Percentiles rank a stretch among this genome's conserved stretches.
phyloP scores from a whole-genome alignment of 495 filamentous ascomycete species.

The Neurospora pannonica region DNA sequence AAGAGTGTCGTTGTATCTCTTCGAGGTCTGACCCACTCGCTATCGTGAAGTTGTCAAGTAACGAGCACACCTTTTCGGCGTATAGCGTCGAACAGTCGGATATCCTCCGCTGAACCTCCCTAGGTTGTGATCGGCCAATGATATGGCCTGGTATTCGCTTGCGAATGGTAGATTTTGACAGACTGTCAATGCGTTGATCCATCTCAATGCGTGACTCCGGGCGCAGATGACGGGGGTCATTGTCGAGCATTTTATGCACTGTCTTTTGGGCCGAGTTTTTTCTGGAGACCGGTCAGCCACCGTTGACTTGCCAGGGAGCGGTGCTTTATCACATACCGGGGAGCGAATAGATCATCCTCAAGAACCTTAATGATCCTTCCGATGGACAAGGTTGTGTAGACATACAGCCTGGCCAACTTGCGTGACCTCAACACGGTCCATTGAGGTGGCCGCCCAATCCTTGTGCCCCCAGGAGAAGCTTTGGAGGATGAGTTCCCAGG shows the following conservation, averaged over 20 bases:
- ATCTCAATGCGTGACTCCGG: conserved; percentile 35
- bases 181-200: conserved; percentile 26
- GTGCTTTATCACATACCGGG: conserved; percentile 16
- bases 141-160: neutral
- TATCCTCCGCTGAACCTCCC: conserved; percentile 10
- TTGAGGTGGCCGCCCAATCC: conserved; percentile 35
- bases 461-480: conserved; percentile 15
- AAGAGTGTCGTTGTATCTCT: neutral
- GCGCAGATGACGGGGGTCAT: conserved; percentile 38
- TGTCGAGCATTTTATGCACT: conserved; percentile 36
- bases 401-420: conserved; percentile 35
- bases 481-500: conserved; percentile 2
- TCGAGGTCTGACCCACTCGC: conserved; percentile 7
- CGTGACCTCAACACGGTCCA: conserved; percentile 35
- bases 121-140: neutral
- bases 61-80: conserved; percentile 14
- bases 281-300: conserved; percentile 14
- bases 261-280: conserved; percentile 40
- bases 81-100: conserved; percentile 21
- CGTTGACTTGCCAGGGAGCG: neutral
- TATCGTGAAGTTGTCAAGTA: conserved; percentile 20
- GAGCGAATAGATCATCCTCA: conserved; percentile 33
- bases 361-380: conserved; percentile 34
- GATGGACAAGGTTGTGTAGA: conserved; percentile 35
- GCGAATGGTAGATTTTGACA: conserved; percentile 14